These are phyloP conservation scores for Teratosphaeriaceae sp. DNA, from an alignment of 2,329 filamentous ascomycete species.

Conservation along the genomic window DNA sequence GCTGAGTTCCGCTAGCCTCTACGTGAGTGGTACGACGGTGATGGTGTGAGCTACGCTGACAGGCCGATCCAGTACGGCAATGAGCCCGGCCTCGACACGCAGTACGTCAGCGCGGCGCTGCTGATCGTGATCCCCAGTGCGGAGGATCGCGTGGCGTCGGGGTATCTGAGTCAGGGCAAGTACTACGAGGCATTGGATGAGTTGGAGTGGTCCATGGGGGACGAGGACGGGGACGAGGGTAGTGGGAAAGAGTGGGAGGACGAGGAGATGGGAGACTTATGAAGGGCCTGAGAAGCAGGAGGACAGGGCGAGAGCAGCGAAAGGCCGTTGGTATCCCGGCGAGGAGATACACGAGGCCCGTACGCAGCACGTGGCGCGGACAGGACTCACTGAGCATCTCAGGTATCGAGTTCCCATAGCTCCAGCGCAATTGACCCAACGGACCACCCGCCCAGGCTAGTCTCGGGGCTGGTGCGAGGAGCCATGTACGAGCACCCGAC, in stretches of 20 bases:
- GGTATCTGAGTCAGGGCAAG: background rate
- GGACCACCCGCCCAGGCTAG: no score
- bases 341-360: no score
- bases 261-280: background rate
- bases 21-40: conserved; percentile 2
- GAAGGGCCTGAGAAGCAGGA: no score
- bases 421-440: no score
- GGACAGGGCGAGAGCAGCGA: no score
- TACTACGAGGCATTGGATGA: background rate
- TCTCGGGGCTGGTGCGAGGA: no score
- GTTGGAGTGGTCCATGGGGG: background rate
- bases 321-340: no score
- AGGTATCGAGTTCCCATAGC: no score
- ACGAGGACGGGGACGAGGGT: background rate
- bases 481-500: no score
- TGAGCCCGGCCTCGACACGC: background rate
- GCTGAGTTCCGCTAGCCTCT: background rate
- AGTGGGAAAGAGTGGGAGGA: background rate
- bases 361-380: no score
- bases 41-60: background rate
- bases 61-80: background rate
- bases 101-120: background rate
- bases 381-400: no score
- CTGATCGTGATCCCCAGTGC: background rate
- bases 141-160: background rate